Evolutionary conservation across 306 rosid species (phyloP).

Genomic region (Sphenostylis stenocarpa): DNA sequence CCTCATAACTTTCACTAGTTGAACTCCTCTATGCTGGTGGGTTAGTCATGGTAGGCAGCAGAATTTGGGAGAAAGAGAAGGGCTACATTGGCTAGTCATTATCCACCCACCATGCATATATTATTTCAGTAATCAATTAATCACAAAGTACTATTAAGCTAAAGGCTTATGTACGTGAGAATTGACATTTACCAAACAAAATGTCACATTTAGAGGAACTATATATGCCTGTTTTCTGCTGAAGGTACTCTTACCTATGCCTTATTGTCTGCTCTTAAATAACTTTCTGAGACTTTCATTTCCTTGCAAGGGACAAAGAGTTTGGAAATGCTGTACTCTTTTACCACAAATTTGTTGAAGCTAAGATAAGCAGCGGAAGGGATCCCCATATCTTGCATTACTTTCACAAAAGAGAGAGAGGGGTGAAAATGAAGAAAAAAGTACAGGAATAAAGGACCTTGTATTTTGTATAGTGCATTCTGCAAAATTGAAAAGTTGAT

Average conservation of each 20-base stretch:
- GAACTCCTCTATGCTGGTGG: conserved; percentile 28
- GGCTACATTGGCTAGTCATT: conserved; percentile 15
- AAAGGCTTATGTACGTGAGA: conserved; percentile 38
- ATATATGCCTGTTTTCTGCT: conserved; percentile 32
- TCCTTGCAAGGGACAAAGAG: conserved; percentile 52
- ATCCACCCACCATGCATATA: conserved; percentile 36
- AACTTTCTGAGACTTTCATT: conserved; percentile 29
- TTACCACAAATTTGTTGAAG: conserved; percentile 36
- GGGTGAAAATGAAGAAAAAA: conserved; percentile 22
- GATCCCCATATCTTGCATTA: conserved; percentile 41
- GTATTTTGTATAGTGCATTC: conserved; percentile 35
- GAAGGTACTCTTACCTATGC: conserved; percentile 35
- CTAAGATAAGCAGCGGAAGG: conserved; percentile 35
- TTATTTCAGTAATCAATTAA: conserved; percentile 35
- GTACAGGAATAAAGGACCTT: conserved; percentile 38
- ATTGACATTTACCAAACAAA: conserved; percentile 54
- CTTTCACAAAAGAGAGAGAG: conserved; percentile 35
- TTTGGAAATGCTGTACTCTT: conserved; percentile 41
- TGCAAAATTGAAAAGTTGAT: conserved; percentile 26
- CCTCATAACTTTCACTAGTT: conserved; percentile 34
- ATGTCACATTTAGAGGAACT: conserved; percentile 38
- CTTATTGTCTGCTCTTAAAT: conserved; percentile 34
- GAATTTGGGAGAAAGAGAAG: conserved; percentile 33
- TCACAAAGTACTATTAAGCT: conserved; percentile 39
- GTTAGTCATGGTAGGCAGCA: conserved; percentile 45